A percentile compares a stretch with the other conserved stretches of the same genome.
Conservation (phyloP, 2,329 filamentous ascomycete genomes). For the Colletotrichum scovillei region DNA sequence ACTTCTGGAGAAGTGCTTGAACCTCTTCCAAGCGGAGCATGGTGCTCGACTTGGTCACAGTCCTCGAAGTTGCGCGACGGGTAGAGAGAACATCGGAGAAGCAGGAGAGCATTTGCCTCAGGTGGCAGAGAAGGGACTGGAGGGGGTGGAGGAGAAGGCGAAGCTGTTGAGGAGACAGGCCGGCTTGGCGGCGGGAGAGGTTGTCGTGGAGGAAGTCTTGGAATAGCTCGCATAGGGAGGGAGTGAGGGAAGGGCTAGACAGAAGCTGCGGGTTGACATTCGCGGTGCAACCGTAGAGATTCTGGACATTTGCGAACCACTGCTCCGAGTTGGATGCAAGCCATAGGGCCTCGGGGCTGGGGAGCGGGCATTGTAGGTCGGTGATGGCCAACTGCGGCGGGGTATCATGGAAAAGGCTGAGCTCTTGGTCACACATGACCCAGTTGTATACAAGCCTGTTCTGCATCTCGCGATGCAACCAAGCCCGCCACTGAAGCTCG, state of each 20-base stretch:
- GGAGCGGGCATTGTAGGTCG: conserved; percentile 73
- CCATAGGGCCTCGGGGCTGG: conserved; percentile 72
- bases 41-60: conserved; percentile 70
- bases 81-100: conserved; percentile 66
- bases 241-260: conserved; percentile 61
- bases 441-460: conserved; percentile 80
- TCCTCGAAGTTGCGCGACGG: conserved; percentile 52
- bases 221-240: conserved; percentile 74
- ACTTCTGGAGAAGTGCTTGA: conserved; percentile 71
- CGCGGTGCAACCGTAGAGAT: conserved; percentile 63
- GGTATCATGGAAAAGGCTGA: conserved; percentile 74
- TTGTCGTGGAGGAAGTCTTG: conserved; percentile 75
- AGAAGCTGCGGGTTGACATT: conserved; percentile 64
- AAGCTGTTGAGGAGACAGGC: conserved; percentile 65
- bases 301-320: conserved; percentile 70
- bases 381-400: conserved; percentile 72
- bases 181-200: conserved; percentile 59
- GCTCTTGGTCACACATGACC: conserved; percentile 80
- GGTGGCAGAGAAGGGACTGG: conserved; percentile 73
- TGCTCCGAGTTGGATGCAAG: conserved; percentile 66
- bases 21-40: conserved; percentile 72
- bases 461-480: conserved; percentile 73
- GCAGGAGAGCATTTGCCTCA: conserved; percentile 73
- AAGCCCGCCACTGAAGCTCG: conserved; percentile 70
- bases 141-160: conserved; percentile 76